These are phyloP conservation scores for Diutina mesorugosa DNA, from an alignment of 1,139 yeast genomes.

Conservation along the genomic window DNA sequence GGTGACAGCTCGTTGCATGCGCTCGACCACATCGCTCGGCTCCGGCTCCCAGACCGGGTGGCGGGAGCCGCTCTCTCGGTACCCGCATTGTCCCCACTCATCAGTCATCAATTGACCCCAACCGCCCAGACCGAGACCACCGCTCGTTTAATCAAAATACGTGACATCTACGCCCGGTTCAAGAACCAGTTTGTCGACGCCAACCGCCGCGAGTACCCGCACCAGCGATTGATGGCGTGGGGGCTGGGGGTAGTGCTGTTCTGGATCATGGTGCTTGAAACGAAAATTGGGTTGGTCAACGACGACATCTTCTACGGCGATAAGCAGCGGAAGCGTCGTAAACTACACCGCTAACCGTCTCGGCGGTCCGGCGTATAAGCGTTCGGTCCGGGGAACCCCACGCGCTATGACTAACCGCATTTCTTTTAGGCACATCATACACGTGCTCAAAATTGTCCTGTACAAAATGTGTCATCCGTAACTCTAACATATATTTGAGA, in stretches of 20 bases:
- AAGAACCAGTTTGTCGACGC: neutral
- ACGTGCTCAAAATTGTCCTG: neutral
- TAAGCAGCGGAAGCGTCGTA: neutral
- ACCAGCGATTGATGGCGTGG: neutral
- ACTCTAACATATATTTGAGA: neutral
- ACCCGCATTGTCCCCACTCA: neutral
- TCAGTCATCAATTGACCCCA: neutral
- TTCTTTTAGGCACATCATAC: neutral
- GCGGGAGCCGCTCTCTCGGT: neutral
- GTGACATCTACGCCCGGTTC: neutral
- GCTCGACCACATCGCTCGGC: neutral
- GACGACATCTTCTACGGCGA: conserved; percentile 8
- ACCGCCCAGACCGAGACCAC: neutral
- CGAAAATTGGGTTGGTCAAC: conserved; percentile 7
- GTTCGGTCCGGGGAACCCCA: neutral
- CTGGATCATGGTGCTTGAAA: conserved; percentile 6
- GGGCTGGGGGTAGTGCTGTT: neutral
- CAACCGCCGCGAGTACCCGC: neutral
- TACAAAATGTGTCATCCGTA: neutral
- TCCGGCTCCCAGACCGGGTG: neutral
- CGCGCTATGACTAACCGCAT: neutral
- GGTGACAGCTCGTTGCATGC: neutral
- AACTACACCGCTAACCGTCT: neutral
- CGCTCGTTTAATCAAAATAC: neutral
- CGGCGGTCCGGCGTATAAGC: neutral